Evolutionary conservation across 768 basidiomycete genomes (phyloP).

Genomic region (Solioccasus polychromus): DNA sequence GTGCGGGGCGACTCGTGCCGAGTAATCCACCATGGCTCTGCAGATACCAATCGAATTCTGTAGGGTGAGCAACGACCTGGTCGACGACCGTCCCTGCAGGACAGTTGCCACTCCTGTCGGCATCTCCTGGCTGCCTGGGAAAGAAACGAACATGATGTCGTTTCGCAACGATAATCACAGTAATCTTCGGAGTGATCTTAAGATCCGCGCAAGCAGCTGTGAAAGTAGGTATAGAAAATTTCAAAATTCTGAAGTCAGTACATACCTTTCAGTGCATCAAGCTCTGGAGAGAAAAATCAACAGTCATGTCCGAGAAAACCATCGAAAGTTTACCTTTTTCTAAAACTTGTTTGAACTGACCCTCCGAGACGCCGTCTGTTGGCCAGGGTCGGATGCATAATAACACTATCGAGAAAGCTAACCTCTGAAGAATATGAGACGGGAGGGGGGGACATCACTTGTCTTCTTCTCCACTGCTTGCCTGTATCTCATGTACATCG

Average conservation of each 20-base stretch:
- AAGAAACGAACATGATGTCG: slow-evolving; percentile 50
- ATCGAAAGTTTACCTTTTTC: slow-evolving; percentile 46
- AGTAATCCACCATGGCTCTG: slow-evolving; percentile 75
- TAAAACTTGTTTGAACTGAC: slow-evolving; percentile 47
- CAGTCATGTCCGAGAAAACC: too few relatives aligned
- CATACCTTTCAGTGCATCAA: slow-evolving; percentile 57
- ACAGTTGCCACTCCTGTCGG: slow-evolving; percentile 69
- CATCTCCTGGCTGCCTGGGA: slow-evolving; percentile 42
- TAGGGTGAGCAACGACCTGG: slow-evolving; percentile 62
- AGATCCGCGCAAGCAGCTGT: slow-evolving; percentile 62
- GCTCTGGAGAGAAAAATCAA: slow-evolving; percentile 40
- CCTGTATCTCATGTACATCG: slow-evolving; percentile 60
- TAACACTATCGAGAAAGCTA: slow-evolving; percentile 4
- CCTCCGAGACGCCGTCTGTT: slow-evolving; percentile 55
- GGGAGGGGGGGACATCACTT: slow-evolving; percentile 47
- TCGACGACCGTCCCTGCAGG: slow-evolving; percentile 80
- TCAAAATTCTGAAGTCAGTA: neutral
- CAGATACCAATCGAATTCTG: slow-evolving; percentile 76
- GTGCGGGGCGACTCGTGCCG: slow-evolving; percentile 70
- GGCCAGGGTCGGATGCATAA: slow-evolving; percentile 3
- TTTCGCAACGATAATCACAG: slow-evolving; percentile 78
- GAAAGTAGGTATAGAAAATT: slow-evolving; percentile 2
- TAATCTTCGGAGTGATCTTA: slow-evolving; percentile 62
- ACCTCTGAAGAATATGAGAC: slow-evolving; percentile 79
- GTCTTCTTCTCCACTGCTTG: slow-evolving; percentile 48